Base-by-base conservation (phyloP, 148 eudicot species). In the Cornus florida region DNA sequence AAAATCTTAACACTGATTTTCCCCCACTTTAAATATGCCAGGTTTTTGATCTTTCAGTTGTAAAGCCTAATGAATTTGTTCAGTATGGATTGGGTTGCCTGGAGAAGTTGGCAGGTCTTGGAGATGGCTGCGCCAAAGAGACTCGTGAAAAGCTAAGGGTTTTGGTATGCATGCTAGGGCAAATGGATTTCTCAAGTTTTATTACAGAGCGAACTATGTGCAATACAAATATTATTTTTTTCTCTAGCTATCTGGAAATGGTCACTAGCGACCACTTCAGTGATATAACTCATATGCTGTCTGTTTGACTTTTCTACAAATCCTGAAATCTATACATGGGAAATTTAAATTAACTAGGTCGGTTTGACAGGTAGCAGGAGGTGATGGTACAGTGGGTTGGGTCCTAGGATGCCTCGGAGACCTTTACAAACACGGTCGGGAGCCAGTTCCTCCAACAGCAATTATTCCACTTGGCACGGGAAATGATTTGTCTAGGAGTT, bases 361-460 rank as follows among this genome's bases (percentile, higher is more conserved):
- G 56, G 24, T 69, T 81, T 84, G 84, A 79, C 86, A 97, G 99
- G 98, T 92, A 66, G 99, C 99, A 33, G 98, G 99, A 17, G 98
- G 99, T 86, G 99, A 97, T 86, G 99, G 99, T 65, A 91, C 98
- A 10, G 98, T 94, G 72, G 99, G 99, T 32, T 97, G 98, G 99
- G 91, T 93, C 70, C 91, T 97, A n/a, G 99, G 99, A 10, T 84
- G 96, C 78, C 87, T 97, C 23, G 99, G 97, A 74, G 94, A 92
- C 82, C 98, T 97, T 81, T 75, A 92, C 74, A 91, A 88, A 84
- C 88, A 90, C 77, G 89, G 86, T 67, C 81, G 94, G 76, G 85
- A 83, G 67, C 98, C 98, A 69, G 81, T 97, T 83, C 98, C 99
- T 62, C 95, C 99, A 23, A 92, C 95, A 57, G 95, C 89, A 68